Evolutionary conservation across 2,329 filamentous ascomycete genomes (phyloP).

Genomic region (Blastomyces gilchristii): DNA sequence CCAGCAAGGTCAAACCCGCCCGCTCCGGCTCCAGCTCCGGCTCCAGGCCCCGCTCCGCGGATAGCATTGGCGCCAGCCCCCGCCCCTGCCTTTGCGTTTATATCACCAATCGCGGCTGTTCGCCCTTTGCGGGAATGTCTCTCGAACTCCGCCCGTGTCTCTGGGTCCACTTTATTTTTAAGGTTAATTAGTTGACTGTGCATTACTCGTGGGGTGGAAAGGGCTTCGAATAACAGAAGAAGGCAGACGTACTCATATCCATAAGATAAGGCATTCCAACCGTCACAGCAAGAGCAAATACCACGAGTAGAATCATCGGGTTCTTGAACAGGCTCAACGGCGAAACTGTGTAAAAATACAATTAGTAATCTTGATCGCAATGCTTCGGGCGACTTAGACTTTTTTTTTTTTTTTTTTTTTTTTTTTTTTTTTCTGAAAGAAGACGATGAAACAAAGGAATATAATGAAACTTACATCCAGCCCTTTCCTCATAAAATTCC

Average conservation of each 20-base stretch:
- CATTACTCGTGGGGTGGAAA: constrained; percentile 12
- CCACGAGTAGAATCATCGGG: constrained; percentile 89
- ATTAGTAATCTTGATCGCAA: not conserved
- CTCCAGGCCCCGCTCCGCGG: constrained; percentile 19
- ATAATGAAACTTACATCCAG: constrained; percentile 53
- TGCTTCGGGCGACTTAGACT: too few relatives aligned
- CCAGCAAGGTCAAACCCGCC: constrained; percentile 57
- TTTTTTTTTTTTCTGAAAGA: too few relatives aligned
- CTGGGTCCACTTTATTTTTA: constrained; percentile 70
- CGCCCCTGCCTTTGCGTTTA: not conserved
- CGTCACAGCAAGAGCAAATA: constrained; percentile 72
- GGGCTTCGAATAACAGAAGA: not conserved
- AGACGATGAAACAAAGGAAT: too few relatives aligned
- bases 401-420: too few relatives aligned
- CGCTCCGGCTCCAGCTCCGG: constrained; percentile 38
- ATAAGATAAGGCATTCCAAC: constrained; percentile 91
- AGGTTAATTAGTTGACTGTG: not conserved
- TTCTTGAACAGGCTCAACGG: constrained; percentile 78
- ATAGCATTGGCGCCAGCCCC: not conserved
- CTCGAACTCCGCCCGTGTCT: constrained; percentile 85
- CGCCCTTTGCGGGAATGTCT: constrained; percentile 54
- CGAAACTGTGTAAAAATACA: constrained; percentile 47
- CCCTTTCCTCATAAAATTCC: constrained; percentile 66
- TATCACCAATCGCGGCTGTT: constrained; percentile 37
- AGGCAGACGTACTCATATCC: constrained; percentile 67